phyloP scores from a whole-genome alignment of 1,284 basidiomycete species.

The Ceratobasidium sp. region DNA sequence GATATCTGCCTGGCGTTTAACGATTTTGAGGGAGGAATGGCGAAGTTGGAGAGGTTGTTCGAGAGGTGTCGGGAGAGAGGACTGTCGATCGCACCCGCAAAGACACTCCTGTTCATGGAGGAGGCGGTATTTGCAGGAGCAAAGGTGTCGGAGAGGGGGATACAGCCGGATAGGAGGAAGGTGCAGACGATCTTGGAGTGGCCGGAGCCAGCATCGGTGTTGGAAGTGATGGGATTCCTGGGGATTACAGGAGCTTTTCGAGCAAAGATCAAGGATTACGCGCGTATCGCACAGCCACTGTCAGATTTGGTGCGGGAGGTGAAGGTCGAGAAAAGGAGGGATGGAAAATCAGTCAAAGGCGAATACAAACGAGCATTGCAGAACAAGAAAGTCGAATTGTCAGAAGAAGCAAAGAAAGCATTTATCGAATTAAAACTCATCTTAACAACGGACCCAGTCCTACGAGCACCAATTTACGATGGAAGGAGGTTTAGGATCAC shows the following conservation, averaged over 20 bases:
- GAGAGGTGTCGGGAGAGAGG: constrained; percentile 40
- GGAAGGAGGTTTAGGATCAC: constrained; percentile 50
- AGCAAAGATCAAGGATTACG: constrained; percentile 49
- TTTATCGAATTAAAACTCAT: constrained; percentile 49
- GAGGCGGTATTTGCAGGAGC: constrained; percentile 51
- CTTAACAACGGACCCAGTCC: constrained; percentile 49
- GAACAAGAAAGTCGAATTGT: background rate
- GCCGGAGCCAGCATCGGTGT: constrained; percentile 48
- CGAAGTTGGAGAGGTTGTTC: constrained; percentile 46
- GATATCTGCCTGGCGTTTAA: constrained; percentile 49
- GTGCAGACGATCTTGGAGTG: constrained; percentile 52
- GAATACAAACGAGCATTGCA: constrained; percentile 41
- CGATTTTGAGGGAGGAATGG: constrained; percentile 47
- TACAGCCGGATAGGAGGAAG: constrained; percentile 50
- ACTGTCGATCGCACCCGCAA: constrained; percentile 50
- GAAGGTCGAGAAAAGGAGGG: constrained; percentile 6
- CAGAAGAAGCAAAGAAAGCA: constrained; percentile 46
- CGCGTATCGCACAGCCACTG: constrained; percentile 49
- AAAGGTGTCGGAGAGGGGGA: constrained; percentile 48
- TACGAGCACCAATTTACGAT: constrained; percentile 49
- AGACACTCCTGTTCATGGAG: constrained; percentile 50
- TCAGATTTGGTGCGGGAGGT: constrained; percentile 47
- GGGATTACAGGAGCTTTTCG: constrained; percentile 49
- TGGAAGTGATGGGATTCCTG: constrained; percentile 47
- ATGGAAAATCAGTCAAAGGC: background rate